phyloP scores from a whole-genome alignment of 306 rosid species.

The Cucumis sativus region DNA sequence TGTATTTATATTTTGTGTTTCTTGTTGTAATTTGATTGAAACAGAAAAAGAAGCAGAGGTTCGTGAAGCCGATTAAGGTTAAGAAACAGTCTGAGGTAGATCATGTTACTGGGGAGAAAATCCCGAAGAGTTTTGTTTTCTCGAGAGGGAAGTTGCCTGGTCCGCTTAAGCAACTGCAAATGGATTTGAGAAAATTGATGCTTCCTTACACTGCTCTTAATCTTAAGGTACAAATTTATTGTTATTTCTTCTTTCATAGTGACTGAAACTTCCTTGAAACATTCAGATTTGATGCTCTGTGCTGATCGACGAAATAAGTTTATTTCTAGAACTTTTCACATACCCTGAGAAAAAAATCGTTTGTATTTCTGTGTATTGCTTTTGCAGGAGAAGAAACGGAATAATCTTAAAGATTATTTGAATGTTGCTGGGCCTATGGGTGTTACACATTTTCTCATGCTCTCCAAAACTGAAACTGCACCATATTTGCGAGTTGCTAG shows the following conservation, averaged over 20 bases:
- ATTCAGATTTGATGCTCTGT: not conserved
- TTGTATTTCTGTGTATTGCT: not conserved
- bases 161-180: slow-evolving; percentile 72
- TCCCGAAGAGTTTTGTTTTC: slow-evolving; percentile 83
- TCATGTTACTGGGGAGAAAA: slow-evolving; percentile 82
- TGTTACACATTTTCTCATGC: slow-evolving; percentile 83
- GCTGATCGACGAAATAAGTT: not conserved
- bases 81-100: slow-evolving; percentile 61
- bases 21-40: not conserved
- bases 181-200: slow-evolving; percentile 87
- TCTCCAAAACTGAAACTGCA: slow-evolving; percentile 66
- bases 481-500: slow-evolving; percentile 83
- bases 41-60: slow-evolving; percentile 33
- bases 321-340: not conserved
- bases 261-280: not conserved
- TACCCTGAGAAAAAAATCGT: not conserved
- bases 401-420: slow-evolving; percentile 71
- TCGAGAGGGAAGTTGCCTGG: slow-evolving; percentile 71
- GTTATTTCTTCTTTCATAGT: not conserved
- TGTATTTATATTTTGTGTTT: not conserved
- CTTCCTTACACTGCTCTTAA: slow-evolving; percentile 77
- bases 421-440: slow-evolving; percentile 98
- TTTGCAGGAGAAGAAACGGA: slow-evolving; percentile 83
- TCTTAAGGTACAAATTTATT: slow-evolving; percentile 37
- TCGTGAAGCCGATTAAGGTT: slow-evolving; percentile 36